A percentile compares a stretch with the other conserved stretches of the same genome.
Conservation (phyloP, 2,329 filamentous ascomycete genomes). For the Colletotrichum viniferum region DNA sequence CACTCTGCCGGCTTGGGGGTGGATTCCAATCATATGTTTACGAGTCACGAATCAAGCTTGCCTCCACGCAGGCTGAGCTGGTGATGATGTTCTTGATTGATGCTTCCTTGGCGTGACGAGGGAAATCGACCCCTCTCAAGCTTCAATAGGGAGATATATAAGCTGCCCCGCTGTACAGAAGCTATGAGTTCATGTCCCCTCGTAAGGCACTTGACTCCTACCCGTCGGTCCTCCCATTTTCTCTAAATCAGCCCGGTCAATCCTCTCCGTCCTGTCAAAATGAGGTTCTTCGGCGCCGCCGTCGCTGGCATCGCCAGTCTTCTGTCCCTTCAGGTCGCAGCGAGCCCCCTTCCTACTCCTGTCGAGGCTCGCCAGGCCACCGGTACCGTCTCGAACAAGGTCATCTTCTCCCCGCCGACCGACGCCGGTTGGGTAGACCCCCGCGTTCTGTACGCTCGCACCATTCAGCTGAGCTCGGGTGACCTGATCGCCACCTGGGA, state of each 20-base stretch:
- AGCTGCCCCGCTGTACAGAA: neutral
- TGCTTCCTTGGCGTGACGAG: neutral
- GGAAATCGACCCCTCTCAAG: neutral
- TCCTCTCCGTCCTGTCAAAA: neutral
- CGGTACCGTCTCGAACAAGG: slow-evolving; percentile 27
- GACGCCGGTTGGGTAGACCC: slow-evolving; percentile 47
- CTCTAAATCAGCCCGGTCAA: neutral
- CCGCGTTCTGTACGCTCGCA: slow-evolving; percentile 47
- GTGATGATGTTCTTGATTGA: neutral
- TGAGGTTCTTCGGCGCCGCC: slow-evolving; percentile 11
- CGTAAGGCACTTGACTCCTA: neutral
- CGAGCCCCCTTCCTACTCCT: slow-evolving; percentile 9
- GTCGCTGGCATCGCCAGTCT: slow-evolving; percentile 11
- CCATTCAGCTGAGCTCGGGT: slow-evolving; percentile 46
- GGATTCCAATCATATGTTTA: neutral
- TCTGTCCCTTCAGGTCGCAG: slow-evolving; percentile 2
- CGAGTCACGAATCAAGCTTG: slow-evolving; percentile 10
- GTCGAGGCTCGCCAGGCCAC: slow-evolving; percentile 15
- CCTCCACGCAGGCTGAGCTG: neutral
- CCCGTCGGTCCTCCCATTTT: neutral
- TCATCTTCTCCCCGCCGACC: slow-evolving; percentile 45
- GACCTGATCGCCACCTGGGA: slow-evolving; percentile 59
- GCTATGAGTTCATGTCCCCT: fast-evolving
- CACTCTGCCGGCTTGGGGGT: neutral
- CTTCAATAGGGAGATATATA: neutral